phyloP scores from a whole-genome alignment of 1,284 basidiomycete genomes.

The Marasmius sp. region DNA sequence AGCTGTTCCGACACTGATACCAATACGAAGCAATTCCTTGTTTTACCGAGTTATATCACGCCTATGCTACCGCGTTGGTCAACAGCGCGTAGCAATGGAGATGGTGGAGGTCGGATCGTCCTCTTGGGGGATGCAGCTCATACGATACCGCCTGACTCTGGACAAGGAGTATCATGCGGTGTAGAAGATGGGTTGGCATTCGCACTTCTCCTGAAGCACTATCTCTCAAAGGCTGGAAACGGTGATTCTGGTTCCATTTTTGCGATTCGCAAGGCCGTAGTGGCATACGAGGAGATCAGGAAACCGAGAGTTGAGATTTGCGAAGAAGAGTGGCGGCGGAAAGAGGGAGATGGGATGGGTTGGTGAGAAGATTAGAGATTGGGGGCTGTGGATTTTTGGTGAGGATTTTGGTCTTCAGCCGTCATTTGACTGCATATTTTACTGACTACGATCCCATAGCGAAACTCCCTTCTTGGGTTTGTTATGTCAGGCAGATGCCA shows the following conservation, averaged over 20 bases:
- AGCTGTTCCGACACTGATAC: slow-evolving; percentile 24
- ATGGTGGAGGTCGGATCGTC: slow-evolving; percentile 33
- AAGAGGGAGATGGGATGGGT: slow-evolving; percentile 29
- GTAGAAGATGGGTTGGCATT: slow-evolving; percentile 35
- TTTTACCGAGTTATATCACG: slow-evolving; percentile 35
- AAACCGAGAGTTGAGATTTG: slow-evolving; percentile 31
- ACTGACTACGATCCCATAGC: no score
- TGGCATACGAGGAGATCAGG: slow-evolving; percentile 32
- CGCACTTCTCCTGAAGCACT: slow-evolving; percentile 32
- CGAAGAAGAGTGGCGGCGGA: slow-evolving; percentile 26
- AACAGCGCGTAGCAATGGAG: slow-evolving; percentile 12
- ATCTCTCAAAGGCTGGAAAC: slow-evolving; percentile 18
- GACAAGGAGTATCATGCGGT: slow-evolving; percentile 37
- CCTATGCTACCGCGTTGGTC: slow-evolving; percentile 33
- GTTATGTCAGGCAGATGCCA: no score
- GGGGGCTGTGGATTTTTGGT: slow-evolving; percentile 32
- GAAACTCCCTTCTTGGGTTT: no score
- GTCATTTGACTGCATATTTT: no score
- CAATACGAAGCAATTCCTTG: slow-evolving; percentile 17
- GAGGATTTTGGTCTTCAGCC: no score
- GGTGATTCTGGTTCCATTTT: neutral
- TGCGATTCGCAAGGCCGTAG: neutral
- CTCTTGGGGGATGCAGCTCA: slow-evolving; percentile 40
- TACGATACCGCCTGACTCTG: slow-evolving; percentile 36
- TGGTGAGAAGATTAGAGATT: slow-evolving; percentile 30